Base-by-base conservation (phyloP, 2,329 filamentous ascomycete genomes). In the Aspergillus sclerotialis region DNA sequence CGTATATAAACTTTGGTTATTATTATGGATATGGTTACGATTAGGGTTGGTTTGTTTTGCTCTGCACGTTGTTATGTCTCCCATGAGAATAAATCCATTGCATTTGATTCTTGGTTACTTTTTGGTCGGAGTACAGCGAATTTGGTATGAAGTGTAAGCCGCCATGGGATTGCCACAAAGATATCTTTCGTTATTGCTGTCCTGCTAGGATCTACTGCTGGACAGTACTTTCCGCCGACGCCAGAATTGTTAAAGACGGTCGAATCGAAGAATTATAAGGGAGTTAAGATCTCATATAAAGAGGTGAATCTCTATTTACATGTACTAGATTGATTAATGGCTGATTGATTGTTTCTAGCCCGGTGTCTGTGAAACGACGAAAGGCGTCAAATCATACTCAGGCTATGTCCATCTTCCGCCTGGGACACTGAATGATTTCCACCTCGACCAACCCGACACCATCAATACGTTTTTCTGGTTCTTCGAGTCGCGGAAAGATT, bases 401-500 rank as follows among this genome's bases (percentile, higher is more conserved):
- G 76, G 76, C 21, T 80, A 78, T 42, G 69, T 80, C 10, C 69
- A 74, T 52, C 63, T 80, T 4, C 72, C 73, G 2, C 65, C 68
- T 2, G 63, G 62, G 17, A 58, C 65, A 2, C 44, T 65, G 28
- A 44, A 53, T 18, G 55, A 70, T 30, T 43, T 64, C 4, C 43
- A 52, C 21, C 58, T 63, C 16, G 46, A 57, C 23, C 73, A 76
- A 44, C 54, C 73, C 36, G 77, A 77, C 44, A 64, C 69, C 2
- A 76, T 78, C 44, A 77, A 78, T 48, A 78, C 73, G 32, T 81
- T 79, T 56, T 82, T 80, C 56, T 78, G 76, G 74, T 80, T 78
- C 49, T 73, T 80, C 45, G 75, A 79, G 45, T 64, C 76, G 5
- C 64, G 73, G 6, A 64, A 72, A 33, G 61, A 68, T 43, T 65